Conservation (phyloP, 2,329 filamentous ascomycete species). For the Aspergillus puulaauensis region DNA sequence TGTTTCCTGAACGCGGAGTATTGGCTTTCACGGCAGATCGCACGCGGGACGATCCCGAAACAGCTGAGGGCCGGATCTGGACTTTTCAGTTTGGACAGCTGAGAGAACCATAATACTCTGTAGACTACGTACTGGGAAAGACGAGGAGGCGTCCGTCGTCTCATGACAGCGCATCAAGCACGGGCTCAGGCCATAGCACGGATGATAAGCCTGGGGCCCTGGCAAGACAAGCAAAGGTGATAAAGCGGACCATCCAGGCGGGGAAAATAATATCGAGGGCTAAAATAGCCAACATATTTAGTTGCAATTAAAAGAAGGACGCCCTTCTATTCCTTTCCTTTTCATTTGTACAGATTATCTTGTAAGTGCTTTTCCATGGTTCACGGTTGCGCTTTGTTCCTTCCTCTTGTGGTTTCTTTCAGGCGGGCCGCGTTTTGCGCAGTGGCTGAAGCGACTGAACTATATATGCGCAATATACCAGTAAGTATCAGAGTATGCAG, state of each 20-base stretch:
- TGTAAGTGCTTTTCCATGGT: too few species aligned
- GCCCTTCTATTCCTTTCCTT: neutral
- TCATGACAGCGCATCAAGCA: neutral
- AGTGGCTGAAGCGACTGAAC: neutral
- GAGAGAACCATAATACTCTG: too few species aligned
- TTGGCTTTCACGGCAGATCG: neutral
- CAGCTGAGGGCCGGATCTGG: neutral
- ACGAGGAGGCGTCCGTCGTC: too few species aligned
- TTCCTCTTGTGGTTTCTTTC: neutral
- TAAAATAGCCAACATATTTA: neutral
- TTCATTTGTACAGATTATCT: too few species aligned
- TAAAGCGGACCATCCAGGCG: constrained; percentile 7
- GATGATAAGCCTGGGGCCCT: constrained; percentile 7
- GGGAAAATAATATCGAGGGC: constrained; percentile 6
- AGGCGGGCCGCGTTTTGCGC: neutral
- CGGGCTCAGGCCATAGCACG: neutral
- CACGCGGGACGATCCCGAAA: neutral
- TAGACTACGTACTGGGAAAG: too few species aligned
- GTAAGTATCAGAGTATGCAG: neutral
- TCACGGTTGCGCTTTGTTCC: neutral
- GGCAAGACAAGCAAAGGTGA: neutral
- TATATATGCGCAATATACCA: neutral
- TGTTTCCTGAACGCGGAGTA: neutral
- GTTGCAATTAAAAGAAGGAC: neutral
- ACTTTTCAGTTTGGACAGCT: too few species aligned